These are phyloP conservation scores for Coemansia sp. DNA, from an alignment of 192 early-diverging fungal genomes.

Conservation along the genomic window DNA sequence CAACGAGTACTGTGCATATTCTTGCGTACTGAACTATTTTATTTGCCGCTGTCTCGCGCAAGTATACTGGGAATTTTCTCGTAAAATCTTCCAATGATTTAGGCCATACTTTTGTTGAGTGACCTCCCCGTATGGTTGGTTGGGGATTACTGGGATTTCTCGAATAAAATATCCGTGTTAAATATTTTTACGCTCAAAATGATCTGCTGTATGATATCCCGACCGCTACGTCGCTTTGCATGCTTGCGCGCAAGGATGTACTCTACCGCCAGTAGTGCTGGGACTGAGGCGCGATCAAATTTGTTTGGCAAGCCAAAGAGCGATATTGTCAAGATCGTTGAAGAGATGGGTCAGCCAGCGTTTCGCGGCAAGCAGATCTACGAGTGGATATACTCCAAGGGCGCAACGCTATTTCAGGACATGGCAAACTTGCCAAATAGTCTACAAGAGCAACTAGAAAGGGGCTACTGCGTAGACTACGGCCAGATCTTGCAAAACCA, in stretches of 20 bases:
- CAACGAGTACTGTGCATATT: too few species aligned
- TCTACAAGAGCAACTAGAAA: conserved; percentile 56
- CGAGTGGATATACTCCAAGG: conserved; percentile 55
- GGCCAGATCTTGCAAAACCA: conserved; percentile 60
- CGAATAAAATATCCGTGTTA: not conserved
- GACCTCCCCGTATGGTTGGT: not conserved
- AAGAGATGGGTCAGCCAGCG: conserved; percentile 11
- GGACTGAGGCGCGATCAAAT: conserved; percentile 5
- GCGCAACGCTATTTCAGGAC: conserved; percentile 66
- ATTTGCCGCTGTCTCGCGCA: too few species aligned
- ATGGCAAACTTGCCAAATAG: conserved; percentile 65
- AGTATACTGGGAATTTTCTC: too few species aligned
- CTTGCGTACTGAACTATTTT: too few species aligned
- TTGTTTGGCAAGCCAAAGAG: conserved; percentile 42
- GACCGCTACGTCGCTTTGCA: not conserved
- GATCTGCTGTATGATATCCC: not conserved
- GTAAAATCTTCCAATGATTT: not conserved
- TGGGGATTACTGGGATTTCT: not conserved
- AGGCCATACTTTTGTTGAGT: not conserved
- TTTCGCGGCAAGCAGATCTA: conserved; percentile 46
- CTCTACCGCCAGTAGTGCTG: not conserved
- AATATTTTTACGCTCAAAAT: not conserved
- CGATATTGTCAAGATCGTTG: conserved; percentile 15
- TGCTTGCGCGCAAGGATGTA: not conserved
- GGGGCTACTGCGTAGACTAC: conserved; percentile 60